A percentile compares a stretch with the other conserved stretches of the same genome.
Evolutionary conservation across 2,329 filamentous ascomycete genomes (phyloP).

Genomic region (Penicillium sp.): DNA sequence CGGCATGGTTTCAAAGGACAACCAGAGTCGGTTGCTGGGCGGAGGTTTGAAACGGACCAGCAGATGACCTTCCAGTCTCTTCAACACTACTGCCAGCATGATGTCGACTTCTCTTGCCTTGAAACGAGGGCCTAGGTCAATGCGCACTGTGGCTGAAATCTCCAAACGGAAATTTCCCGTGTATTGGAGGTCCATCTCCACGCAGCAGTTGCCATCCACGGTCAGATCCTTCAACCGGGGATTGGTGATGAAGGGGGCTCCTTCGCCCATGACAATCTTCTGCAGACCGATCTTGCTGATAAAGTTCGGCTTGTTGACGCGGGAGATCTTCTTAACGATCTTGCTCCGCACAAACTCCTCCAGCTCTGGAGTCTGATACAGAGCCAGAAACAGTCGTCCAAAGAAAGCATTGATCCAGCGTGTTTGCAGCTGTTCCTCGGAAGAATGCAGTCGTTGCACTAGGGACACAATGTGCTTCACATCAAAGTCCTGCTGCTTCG

Average conservation of each 20-base stretch:
- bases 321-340: conserved; percentile 91
- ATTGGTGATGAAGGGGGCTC: conserved; percentile 84
- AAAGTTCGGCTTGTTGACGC: conserved; percentile 87
- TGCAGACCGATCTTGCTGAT: conserved; percentile 79
- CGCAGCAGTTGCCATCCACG: conserved; percentile 81
- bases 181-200: conserved; percentile 85
- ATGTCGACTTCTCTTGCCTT: conserved; percentile 87
- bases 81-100: conserved; percentile 77
- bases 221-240: conserved; percentile 82
- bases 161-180: conserved; percentile 84
- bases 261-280: conserved; percentile 78
- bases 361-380: conserved; percentile 79
- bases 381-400: conserved; percentile 77
- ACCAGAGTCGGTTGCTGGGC: conserved; percentile 93
- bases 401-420: conserved; percentile 91
- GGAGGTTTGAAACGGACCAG: conserved; percentile 87
- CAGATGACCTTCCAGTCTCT: conserved; percentile 77
- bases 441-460: conserved; percentile 84
- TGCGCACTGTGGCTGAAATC: conserved; percentile 84
- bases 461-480: conserved; percentile 81
- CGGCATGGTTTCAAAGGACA: conserved; percentile 89
- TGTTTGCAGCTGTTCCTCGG: conserved; percentile 83
- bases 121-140: conserved; percentile 83
- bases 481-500: conserved; percentile 71
- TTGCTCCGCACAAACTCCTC: conserved; percentile 76